Base-by-base conservation (phyloP, 768 basidiomycete species). In the Termitomyces sp. region DNA sequence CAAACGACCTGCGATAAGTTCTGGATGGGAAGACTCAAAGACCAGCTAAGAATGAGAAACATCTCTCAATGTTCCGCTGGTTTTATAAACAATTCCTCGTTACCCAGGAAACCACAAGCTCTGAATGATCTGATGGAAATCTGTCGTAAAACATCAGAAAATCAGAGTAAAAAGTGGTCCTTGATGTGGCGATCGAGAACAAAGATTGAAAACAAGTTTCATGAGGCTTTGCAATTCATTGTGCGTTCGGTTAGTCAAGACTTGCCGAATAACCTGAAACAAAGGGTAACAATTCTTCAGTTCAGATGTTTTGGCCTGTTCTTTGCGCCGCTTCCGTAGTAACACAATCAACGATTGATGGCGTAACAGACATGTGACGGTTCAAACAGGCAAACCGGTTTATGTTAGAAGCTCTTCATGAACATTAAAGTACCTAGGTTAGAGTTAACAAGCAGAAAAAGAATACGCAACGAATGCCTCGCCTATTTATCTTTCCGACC, bases 401-500 rank as follows among this genome's bases (percentile, higher is more conserved):
- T 38, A 53, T 26, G 12, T 30, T 30, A 82, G 62, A 6, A 80
- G 64, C 61, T 80, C 79, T 58, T 77, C 73, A 52, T 80, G 79
- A 16, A 80, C 77, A 62, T 79, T 79, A 62, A 78, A 80, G 53
- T 77, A 68, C 52, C 75, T 78, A 40, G 33, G 40, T 54, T 18
- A 10, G 18, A 45, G 10, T 36, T 38, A 32, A 47, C 46, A 32
- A 42, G 24, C 7, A 24, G 3, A 32, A 40, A 30, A 38, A 57
- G 12, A 13, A 18, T 20, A 49, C 35, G 14, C 10, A 20, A 50
- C 12, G 20, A 33, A 16, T 13, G 10, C 24, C 49, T 54, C 67
- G 93, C 92, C 86, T 78, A 49, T 81, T 73, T 22, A 92, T 75
- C 45, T 75, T 75, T 9, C 92, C 92, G n/a, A 78, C 73, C 60